Evolutionary conservation across 768 basidiomycete species (phyloP), one percentile per base, ranked within the genome.

Genomic region (Lepiota venenata): DNA sequence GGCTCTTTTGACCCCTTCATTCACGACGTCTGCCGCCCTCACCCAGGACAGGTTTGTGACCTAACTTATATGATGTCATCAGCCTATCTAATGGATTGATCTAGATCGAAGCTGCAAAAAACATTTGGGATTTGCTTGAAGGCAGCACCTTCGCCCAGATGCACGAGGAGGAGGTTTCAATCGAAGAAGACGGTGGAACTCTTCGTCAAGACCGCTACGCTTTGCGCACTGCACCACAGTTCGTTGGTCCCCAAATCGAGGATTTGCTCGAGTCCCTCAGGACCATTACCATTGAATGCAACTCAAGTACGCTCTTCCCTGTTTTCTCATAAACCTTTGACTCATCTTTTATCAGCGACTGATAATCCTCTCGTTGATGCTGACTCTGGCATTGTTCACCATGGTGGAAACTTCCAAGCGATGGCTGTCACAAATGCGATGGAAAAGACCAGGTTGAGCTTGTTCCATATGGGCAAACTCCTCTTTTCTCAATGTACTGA

Each of bases 401-500:
- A 92, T 52, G 92, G 90, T 27, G 92, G 92, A 14, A 93, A 93
- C 66, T 94, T 94, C 81, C 91, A 93, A 65, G 89, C 90, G 0
- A 87, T 91, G 79, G 76, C 89, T 2, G 83, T 93, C 38, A 89
- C 89, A 7, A 91, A 89, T 52, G 83, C 85, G 11, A 92, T 93
- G 88, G 91, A 93, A 66, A 91, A 91, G 68, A 88, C 88, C 15
- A 87, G 91, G 27, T 75, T 88, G 21, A 76, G 77, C 18, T 71
- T 89, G n/a, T 76, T 85, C 44, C 86, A 87, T 60, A 70, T 89
- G 44, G 87, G 87, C 49, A 84, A 85, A 62, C 71, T 90, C 47
- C 70, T 85, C 55, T 90, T 88, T 60, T 74, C 80, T 0, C 87
- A 90, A 58, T 72, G 76, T 56, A 76, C 87, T 1, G 88, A 91